phyloP scores from a whole-genome alignment of 768 basidiomycete species.

The Cubamyces sp. region DNA sequence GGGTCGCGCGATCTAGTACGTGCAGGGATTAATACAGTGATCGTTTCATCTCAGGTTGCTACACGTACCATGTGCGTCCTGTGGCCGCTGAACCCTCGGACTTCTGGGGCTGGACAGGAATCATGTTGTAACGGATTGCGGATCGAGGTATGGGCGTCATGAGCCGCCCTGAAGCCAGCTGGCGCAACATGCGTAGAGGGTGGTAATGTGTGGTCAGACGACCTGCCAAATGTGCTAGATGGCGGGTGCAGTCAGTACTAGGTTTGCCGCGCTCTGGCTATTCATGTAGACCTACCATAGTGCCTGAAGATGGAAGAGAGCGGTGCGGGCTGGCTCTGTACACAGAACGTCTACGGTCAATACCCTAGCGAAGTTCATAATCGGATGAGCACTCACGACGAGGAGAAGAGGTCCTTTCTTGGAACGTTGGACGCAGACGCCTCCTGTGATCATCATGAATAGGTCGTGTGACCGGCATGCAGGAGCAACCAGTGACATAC shows the following conservation, averaged over 20 bases:
- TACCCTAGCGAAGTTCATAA: background rate
- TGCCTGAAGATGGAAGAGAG: conserved; percentile 30
- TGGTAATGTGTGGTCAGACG: conserved; percentile 26
- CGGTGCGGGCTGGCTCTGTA: conserved; percentile 25
- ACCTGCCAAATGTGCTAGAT: conserved; percentile 22
- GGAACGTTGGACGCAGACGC: conserved; percentile 17
- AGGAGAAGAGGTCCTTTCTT: conserved; percentile 17
- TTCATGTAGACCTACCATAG: conserved; percentile 19
- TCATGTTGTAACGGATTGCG: conserved; percentile 30
- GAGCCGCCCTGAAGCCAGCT: conserved; percentile 20
- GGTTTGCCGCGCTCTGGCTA: background rate
- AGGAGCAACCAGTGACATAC: conserved; percentile 40
- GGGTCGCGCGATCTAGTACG: background rate
- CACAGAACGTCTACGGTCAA: background rate
- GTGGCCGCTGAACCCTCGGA: too few species aligned
- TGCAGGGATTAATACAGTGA: background rate
- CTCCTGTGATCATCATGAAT: conserved; percentile 1
- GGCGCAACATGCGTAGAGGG: conserved; percentile 24
- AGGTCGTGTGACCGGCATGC: background rate
- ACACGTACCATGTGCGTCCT: background rate
- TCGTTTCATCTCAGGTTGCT: background rate
- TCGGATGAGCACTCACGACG: conserved; percentile 4
- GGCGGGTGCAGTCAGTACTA: background rate
- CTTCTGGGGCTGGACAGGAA: background rate
- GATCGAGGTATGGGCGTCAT: conserved; percentile 25